Percentiles rank a stretch among this genome's conserved stretches.
phyloP scores from a whole-genome alignment of 179 eudicot species.

The Gypsophila paniculata region DNA sequence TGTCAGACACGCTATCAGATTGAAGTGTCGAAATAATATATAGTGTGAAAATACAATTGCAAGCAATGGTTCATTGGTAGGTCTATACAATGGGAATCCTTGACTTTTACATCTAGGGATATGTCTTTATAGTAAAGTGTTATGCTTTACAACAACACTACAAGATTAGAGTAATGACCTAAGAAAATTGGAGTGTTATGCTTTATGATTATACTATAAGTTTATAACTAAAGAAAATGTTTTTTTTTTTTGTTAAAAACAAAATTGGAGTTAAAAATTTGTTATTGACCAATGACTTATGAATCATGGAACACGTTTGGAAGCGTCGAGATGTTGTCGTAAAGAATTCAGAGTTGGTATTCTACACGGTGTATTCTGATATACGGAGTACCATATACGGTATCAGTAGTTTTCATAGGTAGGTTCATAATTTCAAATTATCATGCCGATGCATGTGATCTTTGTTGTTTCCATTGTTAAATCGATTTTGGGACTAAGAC shows the following conservation, averaged over 20 bases:
- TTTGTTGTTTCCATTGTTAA: not conserved
- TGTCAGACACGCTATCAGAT: not conserved
- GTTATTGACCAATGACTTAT: not conserved
- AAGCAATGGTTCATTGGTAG: not conserved
- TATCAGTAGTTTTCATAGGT: not conserved
- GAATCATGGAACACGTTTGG: not conserved
- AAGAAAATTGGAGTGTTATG: too few relatives aligned
- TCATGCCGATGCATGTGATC: not conserved
- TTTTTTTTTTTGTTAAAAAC: too few relatives aligned
- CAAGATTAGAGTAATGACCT: conserved; percentile 1
- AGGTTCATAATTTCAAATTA: not conserved
- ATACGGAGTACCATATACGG: too few relatives aligned
- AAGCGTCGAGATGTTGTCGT: not conserved
- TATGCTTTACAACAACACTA: not conserved
- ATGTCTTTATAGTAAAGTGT: conserved; percentile 27
- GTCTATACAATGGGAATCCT: conserved; percentile 1
- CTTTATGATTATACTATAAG: not conserved
- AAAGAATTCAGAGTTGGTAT: not conserved
- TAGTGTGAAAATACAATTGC: not conserved
- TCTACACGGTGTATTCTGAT: too few relatives aligned
- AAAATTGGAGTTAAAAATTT: too few relatives aligned
- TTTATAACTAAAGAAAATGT: too few relatives aligned
- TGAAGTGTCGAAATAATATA: not conserved
- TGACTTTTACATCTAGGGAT: conserved; percentile 16
- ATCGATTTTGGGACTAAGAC: too few relatives aligned